Evolutionary conservation across 129 eudicot genomes (phyloP).

Genomic region (Flaveria brownii): DNA sequence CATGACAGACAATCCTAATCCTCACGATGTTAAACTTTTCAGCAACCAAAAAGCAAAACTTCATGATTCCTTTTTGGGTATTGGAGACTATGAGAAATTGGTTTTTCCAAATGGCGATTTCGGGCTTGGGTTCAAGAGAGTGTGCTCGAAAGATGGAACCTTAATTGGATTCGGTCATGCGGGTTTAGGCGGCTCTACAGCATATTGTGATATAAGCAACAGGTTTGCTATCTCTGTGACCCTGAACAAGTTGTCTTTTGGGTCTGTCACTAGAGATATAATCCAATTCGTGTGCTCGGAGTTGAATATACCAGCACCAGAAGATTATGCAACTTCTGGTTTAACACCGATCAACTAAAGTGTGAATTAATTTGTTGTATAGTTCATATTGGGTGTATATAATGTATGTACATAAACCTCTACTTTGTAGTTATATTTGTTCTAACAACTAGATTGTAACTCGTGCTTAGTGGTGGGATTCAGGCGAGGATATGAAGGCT

Average conservation of each 20-base stretch:
- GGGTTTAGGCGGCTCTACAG: constrained; percentile 94
- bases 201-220: constrained; percentile 64
- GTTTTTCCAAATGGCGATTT: constrained; percentile 57
- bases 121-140: constrained; percentile 83
- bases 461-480: too few relatives aligned
- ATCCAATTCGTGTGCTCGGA: constrained; percentile 79
- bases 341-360: constrained; percentile 31
- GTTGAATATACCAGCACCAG: constrained; percentile 64
- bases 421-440: constrained; percentile 19
- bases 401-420: neutral
- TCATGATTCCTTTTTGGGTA: constrained; percentile 79
- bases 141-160: constrained; percentile 55
- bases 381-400: neutral
- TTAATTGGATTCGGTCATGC: constrained; percentile 86
- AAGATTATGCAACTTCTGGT: constrained; percentile 43
- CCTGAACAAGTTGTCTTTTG: constrained; percentile 76
- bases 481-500: too few relatives aligned
- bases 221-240: constrained; percentile 84
- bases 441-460: too few relatives aligned
- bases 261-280: constrained; percentile 72
- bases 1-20: constrained; percentile 7
- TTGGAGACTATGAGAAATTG: constrained; percentile 68
- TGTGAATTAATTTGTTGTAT: constrained; percentile 19
- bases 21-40: constrained; percentile 39
- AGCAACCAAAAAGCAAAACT: constrained; percentile 41